Conservation (phyloP, 768 basidiomycete species). For the Serendipita vermifera region DNA sequence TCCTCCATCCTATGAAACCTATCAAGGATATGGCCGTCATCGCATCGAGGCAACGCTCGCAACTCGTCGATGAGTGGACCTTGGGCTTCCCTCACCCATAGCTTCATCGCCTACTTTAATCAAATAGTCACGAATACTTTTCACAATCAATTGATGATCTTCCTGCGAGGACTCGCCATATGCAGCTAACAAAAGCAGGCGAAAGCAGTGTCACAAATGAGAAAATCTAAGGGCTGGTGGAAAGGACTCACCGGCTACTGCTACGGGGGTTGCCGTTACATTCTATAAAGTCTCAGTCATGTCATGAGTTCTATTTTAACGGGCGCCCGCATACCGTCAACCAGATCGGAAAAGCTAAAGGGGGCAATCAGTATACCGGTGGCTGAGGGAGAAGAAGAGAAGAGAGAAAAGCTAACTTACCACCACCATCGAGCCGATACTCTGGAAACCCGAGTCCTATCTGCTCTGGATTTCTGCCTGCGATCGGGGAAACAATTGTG, state of each 20-base stretch:
- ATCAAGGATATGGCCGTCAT: too few species aligned
- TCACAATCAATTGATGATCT: conserved; percentile 3
- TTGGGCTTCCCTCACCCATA: background rate
- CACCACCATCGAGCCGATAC: background rate
- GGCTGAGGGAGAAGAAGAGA: too few species aligned
- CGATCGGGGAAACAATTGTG: background rate
- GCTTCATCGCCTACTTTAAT: background rate
- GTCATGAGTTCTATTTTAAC: too few species aligned
- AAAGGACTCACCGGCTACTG: background rate
- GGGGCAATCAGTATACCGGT: too few species aligned
- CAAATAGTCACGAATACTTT: conserved; percentile 1
- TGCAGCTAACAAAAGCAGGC: too few species aligned
- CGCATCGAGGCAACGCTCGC: conserved; percentile 1
- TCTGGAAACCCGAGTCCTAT: background rate
- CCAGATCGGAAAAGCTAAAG: conserved; percentile 3
- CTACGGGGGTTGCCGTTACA: background rate
- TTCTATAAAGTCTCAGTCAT: background rate
- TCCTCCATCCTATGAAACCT: too few species aligned
- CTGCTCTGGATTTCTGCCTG: conserved; percentile 2
- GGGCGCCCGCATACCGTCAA: background rate
- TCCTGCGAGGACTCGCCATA: conserved; percentile 1
- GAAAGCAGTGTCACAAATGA: background rate
- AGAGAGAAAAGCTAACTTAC: background rate
- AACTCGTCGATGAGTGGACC: background rate
- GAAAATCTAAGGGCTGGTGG: background rate